These are phyloP conservation scores for Microdochium trichocladiopsis DNA, from an alignment of 2,329 filamentous ascomycete species.

Conservation along the genomic window DNA sequence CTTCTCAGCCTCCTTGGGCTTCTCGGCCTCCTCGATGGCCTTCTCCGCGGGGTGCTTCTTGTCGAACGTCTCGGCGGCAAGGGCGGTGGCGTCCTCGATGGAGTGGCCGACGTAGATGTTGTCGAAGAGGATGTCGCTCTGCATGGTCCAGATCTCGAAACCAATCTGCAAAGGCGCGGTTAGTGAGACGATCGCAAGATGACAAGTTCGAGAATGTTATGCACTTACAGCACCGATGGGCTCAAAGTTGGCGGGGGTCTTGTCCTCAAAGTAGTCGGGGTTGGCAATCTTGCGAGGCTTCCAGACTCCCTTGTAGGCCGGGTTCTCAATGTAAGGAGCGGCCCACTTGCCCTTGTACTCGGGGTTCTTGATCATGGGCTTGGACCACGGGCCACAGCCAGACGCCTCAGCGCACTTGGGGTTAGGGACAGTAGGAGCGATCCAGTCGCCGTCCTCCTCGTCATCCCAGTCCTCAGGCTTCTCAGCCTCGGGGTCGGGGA, in stretches of 20 bases:
- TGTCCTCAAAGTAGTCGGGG: slow-evolving; percentile 95
- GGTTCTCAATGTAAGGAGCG: slow-evolving; percentile 91
- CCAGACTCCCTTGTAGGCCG: slow-evolving; percentile 95
- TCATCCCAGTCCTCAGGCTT: slow-evolving; percentile 99
- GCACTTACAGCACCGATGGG: slow-evolving; percentile 88
- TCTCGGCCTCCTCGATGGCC: slow-evolving; percentile 68
- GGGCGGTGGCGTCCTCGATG: slow-evolving; percentile 80
- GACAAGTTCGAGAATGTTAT: background rate
- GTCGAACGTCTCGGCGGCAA: slow-evolving; percentile 84
- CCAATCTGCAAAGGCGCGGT: slow-evolving; percentile 59
- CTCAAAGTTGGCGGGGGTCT: slow-evolving; percentile 93
- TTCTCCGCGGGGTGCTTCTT: slow-evolving; percentile 81
- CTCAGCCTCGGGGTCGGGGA: slow-evolving; percentile 88
- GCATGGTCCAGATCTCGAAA: slow-evolving; percentile 99
- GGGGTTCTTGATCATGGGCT: slow-evolving; percentile 90
- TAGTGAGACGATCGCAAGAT: background rate
- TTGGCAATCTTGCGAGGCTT: slow-evolving; percentile 93
- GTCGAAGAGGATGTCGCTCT: slow-evolving; percentile 96
- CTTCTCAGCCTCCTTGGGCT: slow-evolving; percentile 65
- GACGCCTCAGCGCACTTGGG: slow-evolving; percentile 90
- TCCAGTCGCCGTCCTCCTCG: slow-evolving; percentile 98
- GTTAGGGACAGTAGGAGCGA: slow-evolving; percentile 84
- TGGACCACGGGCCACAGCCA: slow-evolving; percentile 88
- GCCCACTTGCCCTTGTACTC: slow-evolving; percentile 99
- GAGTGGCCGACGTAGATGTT: slow-evolving; percentile 99